These are phyloP conservation scores for Suhomyces prunicola DNA, from an alignment of 805 yeast species.

Conservation along the genomic window DNA sequence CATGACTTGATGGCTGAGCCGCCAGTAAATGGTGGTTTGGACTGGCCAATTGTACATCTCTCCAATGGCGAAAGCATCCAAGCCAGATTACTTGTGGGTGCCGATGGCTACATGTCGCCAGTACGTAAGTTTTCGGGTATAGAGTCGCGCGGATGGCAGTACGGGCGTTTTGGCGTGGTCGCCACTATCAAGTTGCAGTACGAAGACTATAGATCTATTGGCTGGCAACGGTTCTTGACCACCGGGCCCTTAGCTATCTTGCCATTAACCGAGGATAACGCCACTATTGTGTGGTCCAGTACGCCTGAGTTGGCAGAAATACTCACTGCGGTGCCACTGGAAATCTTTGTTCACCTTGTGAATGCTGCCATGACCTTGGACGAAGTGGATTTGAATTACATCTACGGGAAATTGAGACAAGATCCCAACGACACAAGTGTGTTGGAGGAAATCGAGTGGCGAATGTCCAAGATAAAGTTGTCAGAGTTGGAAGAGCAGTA, in stretches of 20 bases:
- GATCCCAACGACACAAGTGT: slow-evolving; percentile 47
- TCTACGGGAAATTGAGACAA: slow-evolving; percentile 44
- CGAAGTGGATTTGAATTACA: slow-evolving; percentile 70
- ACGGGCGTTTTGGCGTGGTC: slow-evolving; percentile 86
- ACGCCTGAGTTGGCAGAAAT: slow-evolving; percentile 70
- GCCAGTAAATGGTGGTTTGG: slow-evolving; percentile 26
- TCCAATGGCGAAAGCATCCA: slow-evolving; percentile 60
- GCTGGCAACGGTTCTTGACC: slow-evolving; percentile 89
- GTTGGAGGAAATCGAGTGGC: slow-evolving; percentile 69
- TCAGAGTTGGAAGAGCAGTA: slow-evolving; percentile 53
- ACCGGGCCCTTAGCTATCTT: slow-evolving; percentile 92
- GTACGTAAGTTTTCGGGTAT: slow-evolving; percentile 80
- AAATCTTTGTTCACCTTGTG: slow-evolving; percentile 63
- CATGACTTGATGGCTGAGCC: slow-evolving; percentile 19
- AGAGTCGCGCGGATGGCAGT: slow-evolving; percentile 88
- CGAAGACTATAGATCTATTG: slow-evolving; percentile 68
- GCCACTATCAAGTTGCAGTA: slow-evolving; percentile 77
- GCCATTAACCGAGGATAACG: slow-evolving; percentile 81
- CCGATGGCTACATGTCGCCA: slow-evolving; percentile 95
- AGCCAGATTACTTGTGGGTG: slow-evolving; percentile 83
- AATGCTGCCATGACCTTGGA: slow-evolving; percentile 86
- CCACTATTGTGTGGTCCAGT: slow-evolving; percentile 93
- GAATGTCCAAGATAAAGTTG: slow-evolving; percentile 45
- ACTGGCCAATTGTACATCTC: slow-evolving; percentile 77
- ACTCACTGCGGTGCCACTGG: slow-evolving; percentile 55